Base-by-base conservation (phyloP, 345 rosid genomes). In the Aegle marmelos region DNA sequence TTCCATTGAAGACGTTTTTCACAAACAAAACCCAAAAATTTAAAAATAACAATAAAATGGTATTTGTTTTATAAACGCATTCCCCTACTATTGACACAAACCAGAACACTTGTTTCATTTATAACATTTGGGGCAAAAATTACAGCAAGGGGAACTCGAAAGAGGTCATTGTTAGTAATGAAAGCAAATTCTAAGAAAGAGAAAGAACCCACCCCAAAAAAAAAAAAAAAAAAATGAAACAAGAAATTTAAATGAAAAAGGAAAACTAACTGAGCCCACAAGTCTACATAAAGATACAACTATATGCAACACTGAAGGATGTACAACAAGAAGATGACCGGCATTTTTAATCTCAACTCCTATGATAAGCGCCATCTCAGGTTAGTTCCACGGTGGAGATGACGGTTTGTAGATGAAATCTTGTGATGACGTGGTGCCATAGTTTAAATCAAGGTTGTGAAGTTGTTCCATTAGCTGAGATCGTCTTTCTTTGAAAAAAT, bases 381-480 rank as follows among this genome's bases (percentile, higher is more conserved):
- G 45, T 85, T 83, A 96, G 82, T 89, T 96, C 97, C 98, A 96
- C 19, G 98, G 96, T 3, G 98, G 99, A n/a, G 98, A 94, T 36
- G 97, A 87, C 22, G 97, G 91, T 83, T 87, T 83, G 83, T 89
- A 92, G 81, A 91, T 81, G 76, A 89, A 91, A 88, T 94, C 99
- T 87, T 94, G 97, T 1, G 95, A 87, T 50, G 97, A 86, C 27
- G 91, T 77, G 1, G 87, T 84, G 77, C 98, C 98, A 21, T 96
- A 92, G 84, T 94, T 94, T 79, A 88, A 83, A 84, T 96, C 98
- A 11, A 96, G 98, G 87, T 89, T 92, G 82, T 96, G 98, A 77
- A 96, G 97, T 82, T 96, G 99, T 77, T 94, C 99, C 95, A 96
- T 96, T 7, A 96, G 90, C 84, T 96, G 98, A 28, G 99, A 92